Percentiles rank a stretch among this genome's conserved stretches.
These are phyloP conservation scores for Coelastrella sp. DNA, from an alignment of 139 green algal species.

Conservation along the genomic window DNA sequence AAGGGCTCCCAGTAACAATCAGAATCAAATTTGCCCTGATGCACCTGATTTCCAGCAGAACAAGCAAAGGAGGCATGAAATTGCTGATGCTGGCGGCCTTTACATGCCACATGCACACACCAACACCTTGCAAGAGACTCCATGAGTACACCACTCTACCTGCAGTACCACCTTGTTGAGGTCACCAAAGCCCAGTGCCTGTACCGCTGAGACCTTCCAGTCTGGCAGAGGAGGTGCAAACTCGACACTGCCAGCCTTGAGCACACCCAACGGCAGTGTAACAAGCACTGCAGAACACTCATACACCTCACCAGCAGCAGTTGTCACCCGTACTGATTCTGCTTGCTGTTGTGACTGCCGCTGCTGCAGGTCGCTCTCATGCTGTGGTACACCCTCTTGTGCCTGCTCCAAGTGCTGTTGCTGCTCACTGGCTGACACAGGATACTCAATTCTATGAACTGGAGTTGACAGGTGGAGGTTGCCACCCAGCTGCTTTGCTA, in stretches of 20 bases:
- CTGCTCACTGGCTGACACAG: not conserved
- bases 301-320: constrained; percentile 33
- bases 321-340: not conserved
- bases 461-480: constrained; percentile 13
- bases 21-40: no score
- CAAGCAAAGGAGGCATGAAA: not conserved
- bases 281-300: constrained; percentile 67
- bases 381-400: not conserved
- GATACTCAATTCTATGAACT: constrained; percentile 32
- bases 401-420: not conserved
- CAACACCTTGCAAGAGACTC: not conserved
- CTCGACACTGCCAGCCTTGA: constrained; percentile 69
- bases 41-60: no score
- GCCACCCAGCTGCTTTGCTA: constrained; percentile 26
- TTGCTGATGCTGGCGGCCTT: not conserved
- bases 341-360: not conserved
- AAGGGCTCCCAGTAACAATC: not conserved
- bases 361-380: constrained; percentile 3
- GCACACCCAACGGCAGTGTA: constrained; percentile 79
- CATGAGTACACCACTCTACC: not conserved
- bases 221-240: constrained; percentile 81
- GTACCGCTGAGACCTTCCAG: constrained; percentile 81
- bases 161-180: constrained; percentile 88
- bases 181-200: constrained; percentile 81
- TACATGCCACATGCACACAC: not conserved